These are phyloP conservation scores for Golubevia pallescens DNA, from an alignment of 1,284 basidiomycete species.

Conservation along the genomic window DNA sequence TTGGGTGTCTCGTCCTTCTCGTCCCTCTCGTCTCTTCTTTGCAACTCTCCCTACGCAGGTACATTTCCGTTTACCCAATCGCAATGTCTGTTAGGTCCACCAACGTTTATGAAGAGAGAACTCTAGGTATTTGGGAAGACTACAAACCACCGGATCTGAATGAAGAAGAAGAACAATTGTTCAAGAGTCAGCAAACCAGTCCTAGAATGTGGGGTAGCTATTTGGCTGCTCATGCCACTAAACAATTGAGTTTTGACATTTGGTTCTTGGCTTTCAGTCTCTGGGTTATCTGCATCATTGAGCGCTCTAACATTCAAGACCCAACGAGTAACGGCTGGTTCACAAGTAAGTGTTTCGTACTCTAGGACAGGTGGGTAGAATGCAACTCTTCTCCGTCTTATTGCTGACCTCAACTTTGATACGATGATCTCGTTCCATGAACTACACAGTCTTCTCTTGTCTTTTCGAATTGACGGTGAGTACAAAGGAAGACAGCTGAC, in stretches of 20 bases:
- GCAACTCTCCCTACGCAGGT: constrained; percentile 39
- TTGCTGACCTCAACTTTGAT: not conserved
- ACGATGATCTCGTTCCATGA: not conserved
- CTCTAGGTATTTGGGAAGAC: constrained; percentile 38
- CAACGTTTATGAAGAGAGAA: constrained; percentile 91
- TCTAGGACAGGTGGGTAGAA: not conserved
- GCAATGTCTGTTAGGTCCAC: constrained; percentile 86
- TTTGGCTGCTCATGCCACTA: constrained; percentile 53
- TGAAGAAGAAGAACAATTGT: constrained; percentile 15
- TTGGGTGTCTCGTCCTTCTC: constrained; percentile 66
- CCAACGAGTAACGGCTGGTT: constrained; percentile 40
- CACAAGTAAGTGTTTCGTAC: constrained; percentile 21
- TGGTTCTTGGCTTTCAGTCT: constrained; percentile 48
- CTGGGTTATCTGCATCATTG: constrained; percentile 63
- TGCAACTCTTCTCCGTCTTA: not conserved
- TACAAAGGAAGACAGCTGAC: no score
- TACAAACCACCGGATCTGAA: constrained; percentile 9
- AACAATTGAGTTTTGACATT: constrained; percentile 52
- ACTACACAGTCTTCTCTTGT: constrained; percentile 37
- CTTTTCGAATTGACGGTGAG: constrained; percentile 49
- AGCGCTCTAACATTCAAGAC: constrained; percentile 50
- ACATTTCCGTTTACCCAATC: constrained; percentile 67
- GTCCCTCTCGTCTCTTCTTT: constrained; percentile 68
- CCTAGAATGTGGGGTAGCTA: constrained; percentile 50
- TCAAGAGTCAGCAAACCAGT: not conserved